Evolutionary conservation across 345 rosid species (phyloP).

Genomic region (Aurinia saxatilis): DNA sequence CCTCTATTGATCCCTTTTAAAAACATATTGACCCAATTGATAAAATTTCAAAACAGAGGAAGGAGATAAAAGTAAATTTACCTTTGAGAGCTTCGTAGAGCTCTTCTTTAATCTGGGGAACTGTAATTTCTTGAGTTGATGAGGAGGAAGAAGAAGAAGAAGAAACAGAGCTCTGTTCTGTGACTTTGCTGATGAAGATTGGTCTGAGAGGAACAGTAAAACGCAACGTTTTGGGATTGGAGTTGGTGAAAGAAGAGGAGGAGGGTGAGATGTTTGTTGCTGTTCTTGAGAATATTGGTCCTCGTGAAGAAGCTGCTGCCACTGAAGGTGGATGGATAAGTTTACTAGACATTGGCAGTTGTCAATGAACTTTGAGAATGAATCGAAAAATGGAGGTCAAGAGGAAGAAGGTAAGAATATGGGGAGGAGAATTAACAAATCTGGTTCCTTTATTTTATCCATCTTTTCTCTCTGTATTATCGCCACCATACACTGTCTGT

Average conservation of each 20-base stretch:
- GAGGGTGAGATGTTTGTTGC: neutral
- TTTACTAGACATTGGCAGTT: constrained; percentile 28
- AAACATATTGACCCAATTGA: neutral
- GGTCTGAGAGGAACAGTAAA: constrained; percentile 23
- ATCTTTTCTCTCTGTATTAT: too few species aligned
- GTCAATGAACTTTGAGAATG: too few species aligned
- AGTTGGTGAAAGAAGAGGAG: constrained; percentile 14
- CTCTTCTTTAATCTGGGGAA: constrained; percentile 39
- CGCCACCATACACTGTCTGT: constrained; percentile 24
- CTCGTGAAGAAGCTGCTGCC: constrained; percentile 12
- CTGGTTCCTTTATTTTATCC: constrained; percentile 12
- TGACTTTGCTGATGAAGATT: constrained; percentile 27
- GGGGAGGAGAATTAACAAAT: constrained; percentile 15
- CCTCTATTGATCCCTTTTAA: constrained; percentile 68
- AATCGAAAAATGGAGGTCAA: neutral
- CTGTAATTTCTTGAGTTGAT: neutral
- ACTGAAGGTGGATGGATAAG: constrained; percentile 33
- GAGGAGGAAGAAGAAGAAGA: too few species aligned
- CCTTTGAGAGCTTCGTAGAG: constrained; percentile 45
- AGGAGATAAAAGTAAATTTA: too few species aligned
- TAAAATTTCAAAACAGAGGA: neutral
- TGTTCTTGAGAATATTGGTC: constrained; percentile 4
- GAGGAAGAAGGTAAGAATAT: neutral
- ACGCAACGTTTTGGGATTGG: constrained; percentile 16
- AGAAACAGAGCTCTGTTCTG: constrained; percentile 35